Evolutionary conservation across 1,284 basidiomycete genomes (phyloP), one percentile per base, ranked within the genome.

Genomic region (Boletus subluridellus): DNA sequence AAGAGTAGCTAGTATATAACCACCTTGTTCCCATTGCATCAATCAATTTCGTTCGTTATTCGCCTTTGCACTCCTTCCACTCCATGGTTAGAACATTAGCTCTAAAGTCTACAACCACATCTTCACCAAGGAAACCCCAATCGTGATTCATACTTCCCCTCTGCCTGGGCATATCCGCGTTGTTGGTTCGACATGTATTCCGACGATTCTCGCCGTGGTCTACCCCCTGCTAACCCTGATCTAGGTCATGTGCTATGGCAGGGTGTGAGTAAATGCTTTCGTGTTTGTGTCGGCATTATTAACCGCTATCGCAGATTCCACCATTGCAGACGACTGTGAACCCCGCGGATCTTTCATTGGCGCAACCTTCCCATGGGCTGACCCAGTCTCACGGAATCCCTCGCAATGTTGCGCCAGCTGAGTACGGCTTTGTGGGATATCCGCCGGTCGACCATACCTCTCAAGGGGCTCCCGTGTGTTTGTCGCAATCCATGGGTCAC

Each of bases 181-280:
- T 17, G 5, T 48, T 49, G 15, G 12, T 32, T 38, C 9, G 24
- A 38, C 49, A 69, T 69, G 65, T 9, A 39, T 32, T n/a, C 10
- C 24, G n/a, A 37, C 6, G 4, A 37, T 41, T 1, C n/a, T 28
- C 15, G 1, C 55, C 4, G 4, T 26, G 42, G 1, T n/a, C 2
- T 5, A 12, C 1, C 4, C 11, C 37, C 12, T 24, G 8, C 3
- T 41, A 49, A 24, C 37, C 14, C 12, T 34, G 8, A 12, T 45
- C 21, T 11, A 10, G 38, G 26, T 50, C 37, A 61, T 58, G 17
- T 38, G 45, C 12, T 21, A 38, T 38, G 21, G 24, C 47, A 60
- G 14, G 44, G 21, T n/a, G 65, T 69, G 47, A 61, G 65, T 62
- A 49, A 21, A 42, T 12, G 1, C 17, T 26, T 24, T 51, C 15